Evolutionary conservation across 140 eudicot species (phyloP), one percentile per base, ranked within the genome.

Genomic region (Cichorium intybus): DNA sequence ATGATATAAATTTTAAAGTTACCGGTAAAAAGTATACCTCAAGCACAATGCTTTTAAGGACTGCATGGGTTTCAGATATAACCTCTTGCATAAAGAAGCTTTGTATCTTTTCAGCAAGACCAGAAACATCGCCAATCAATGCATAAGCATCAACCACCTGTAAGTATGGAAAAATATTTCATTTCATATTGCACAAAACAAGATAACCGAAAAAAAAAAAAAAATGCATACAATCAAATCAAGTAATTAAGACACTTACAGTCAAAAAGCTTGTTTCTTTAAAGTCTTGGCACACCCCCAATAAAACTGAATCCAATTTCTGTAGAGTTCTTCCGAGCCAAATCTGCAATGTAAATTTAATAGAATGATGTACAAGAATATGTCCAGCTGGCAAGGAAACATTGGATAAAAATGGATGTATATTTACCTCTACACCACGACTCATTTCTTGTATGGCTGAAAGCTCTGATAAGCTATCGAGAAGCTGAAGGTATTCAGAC

Each of bases 111-210:
- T 89, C 97, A 79, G 96, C 95, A 67, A 94, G 95, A 69, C 97
- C 97, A 69, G 99, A 72, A 68, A 94, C 95, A 80, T 94, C 99
- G 60, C 95, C 99, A 64, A 94, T 88, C 33, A 94, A 79, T 47
- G 99, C 99, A 84, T 94, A 94, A 31, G 99, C 97, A 80, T 94
- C 99, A 33, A 94, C 85, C 71, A 89, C 99, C 99, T 94, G 88
- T 56, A 77, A 64, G 69, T 50, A 66, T 26, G 28, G 60, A 17
- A 70, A 70, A 64, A 31, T n/a, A n/a, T n/a, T n/a, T n/a, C n/a
- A 11, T 56, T 73, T 47, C 37, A 56, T 56, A 34, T 56, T 43
- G 17, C 17, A 18, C 16, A 57, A 68, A 52, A 23, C 28, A 60
- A 70, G 51, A 68, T 58, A 56, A 12, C 59, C 27, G 50, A 70